Percentiles rank a stretch among this genome's conserved stretches.
These are phyloP conservation scores for Leccinum rimulosum DNA, from an alignment of 768 basidiomycete genomes.

Conservation along the genomic window DNA sequence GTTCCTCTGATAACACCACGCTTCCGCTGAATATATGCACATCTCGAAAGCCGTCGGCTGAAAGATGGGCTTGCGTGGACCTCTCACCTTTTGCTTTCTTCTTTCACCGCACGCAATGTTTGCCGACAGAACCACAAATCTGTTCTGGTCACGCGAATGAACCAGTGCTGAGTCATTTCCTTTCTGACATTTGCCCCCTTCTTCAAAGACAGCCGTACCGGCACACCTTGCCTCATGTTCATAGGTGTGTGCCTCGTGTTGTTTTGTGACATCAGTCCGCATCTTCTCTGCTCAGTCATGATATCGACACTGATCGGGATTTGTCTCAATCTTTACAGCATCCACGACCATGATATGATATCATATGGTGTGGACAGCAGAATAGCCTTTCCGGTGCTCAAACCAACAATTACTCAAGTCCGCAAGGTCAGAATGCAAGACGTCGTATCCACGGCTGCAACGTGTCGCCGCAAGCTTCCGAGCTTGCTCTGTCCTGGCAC, in stretches of 20 bases:
- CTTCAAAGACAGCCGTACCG: neutral
- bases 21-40: conserved; percentile 1
- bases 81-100: neutral
- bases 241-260: conserved; percentile 14
- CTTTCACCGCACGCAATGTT: neutral
- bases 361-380: neutral
- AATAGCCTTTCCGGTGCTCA: neutral
- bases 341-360: neutral
- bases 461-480: conserved; percentile 23
- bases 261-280: neutral
- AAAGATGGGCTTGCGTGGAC: neutral
- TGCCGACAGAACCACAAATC: neutral
- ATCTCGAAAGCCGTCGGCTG: neutral
- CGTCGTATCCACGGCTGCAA: conserved; percentile 13
- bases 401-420: neutral
- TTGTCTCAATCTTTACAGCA: neutral
- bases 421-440: conserved; percentile 5
- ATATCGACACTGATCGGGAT: neutral
- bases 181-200: neutral
- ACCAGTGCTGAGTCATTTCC: neutral
- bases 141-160: neutral
- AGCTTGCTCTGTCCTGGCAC: conserved; percentile 26
- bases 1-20: neutral
- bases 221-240: conserved; percentile 10
- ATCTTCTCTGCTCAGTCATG: neutral